Evolutionary conservation across 805 yeast genomes (phyloP), one percentile per base, ranked within the genome.

Genomic region (Metschnikowia gelsemii): DNA sequence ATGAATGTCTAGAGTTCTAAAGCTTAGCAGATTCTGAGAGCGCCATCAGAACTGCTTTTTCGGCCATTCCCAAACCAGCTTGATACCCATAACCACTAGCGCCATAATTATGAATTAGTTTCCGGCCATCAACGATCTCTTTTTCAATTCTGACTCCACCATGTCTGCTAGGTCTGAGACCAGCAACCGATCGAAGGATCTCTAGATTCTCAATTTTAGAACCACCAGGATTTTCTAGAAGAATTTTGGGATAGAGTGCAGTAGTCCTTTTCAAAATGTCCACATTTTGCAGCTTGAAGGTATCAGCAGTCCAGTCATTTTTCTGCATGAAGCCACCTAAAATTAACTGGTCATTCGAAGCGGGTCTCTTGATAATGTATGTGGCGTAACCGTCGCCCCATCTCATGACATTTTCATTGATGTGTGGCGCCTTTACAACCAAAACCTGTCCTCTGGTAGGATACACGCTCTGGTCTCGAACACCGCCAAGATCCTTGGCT

Each of bases 361-460:
- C 62, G 0, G 90, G 88, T 47, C 91, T 72, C 42, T 87, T 87
- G 57, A 85, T 85, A 38, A 80, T 70, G 51, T 85, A 85, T 0
- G 88, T 82, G 3, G 85, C 63, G 44, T 66, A 70, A 35, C 72
- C 76, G 3, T 58, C 62, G n/a, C 84, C 83, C 85, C 85, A 80
- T 38, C 78, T 63, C 69, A 78, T 56, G 46, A 61, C 63, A 57
- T 83, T 84, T 51, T 78, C 79, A 24, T 64, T 65, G 45, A 84
- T 68, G 51, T 82, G 84, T 2, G 89, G 88, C 0, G 88, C 87
- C 46, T 70, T 74, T 17, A 85, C 71, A 8, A 84, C 81, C 14
- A 84, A 82, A 19, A 85, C 88, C 56, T 86, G 95, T 4, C 95
- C 95, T 44, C 95, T 68, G 0, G 86, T 78, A 6, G 95, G 91